Base-by-base conservation (phyloP, 768 basidiomycete species). In the Neoboletus subvelutipes region DNA sequence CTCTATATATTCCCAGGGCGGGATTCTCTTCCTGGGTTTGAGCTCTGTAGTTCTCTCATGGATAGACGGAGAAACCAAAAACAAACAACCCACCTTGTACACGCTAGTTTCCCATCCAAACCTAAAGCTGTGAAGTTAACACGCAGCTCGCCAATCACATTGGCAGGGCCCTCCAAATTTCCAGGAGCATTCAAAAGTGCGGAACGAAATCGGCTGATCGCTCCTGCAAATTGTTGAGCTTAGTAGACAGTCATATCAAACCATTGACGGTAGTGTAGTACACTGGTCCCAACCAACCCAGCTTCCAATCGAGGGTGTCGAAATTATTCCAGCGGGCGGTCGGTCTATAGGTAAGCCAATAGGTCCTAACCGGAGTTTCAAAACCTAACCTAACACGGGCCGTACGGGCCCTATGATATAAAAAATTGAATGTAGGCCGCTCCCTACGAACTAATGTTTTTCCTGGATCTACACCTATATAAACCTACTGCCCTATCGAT, bases 141-240 rank as follows among this genome's bases (percentile, higher is more conserved):
- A 37, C 5, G 3, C n/a, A 5, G 15, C 29, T 34, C 56, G 41
- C 55, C 55, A 57, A 57, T 57, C 46, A n/a, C 22, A 33, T 47
- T 18, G 17, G 28, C 36, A 4, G 22, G 46, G 11, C 34, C 17
- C 3, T 20, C 29, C 22, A 24, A 37, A n/a, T 31, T 8, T 22
- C 26, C 34, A 24, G 47, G 1, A 36, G 3, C 33, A 34, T 24
- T 24, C 6, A 15, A 20, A 13, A 2, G 17, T n/a, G 18, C 11
- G 52, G 51, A 24, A 20, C 9, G 26, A 20, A n/a, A 29, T 51
- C 15, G 17, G 34, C 47, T 11, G 36, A 54, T 10, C 15, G 29
- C 20, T 22, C 36, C 28, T 20, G 50, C 3, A 29, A 17, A 2
- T 8, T 39, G 26, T 26, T 6, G 28, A 31, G 28, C 28, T 20